These are phyloP conservation scores for Zygosaccharomyces sapae DNA, from an alignment of 1,139 yeast genomes.

Conservation along the genomic window DNA sequence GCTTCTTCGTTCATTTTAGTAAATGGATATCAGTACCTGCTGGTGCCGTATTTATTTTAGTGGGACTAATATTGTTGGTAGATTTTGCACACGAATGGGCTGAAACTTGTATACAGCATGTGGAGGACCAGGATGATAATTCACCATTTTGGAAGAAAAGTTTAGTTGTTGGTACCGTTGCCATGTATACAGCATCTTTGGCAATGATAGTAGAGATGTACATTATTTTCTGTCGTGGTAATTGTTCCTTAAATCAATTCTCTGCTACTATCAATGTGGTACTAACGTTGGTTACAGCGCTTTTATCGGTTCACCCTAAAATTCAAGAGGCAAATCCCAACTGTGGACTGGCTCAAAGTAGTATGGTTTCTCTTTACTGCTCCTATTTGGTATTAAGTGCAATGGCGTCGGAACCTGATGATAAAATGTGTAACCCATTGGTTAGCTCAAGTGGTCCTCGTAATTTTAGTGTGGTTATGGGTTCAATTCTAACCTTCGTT, in stretches of 20 bases:
- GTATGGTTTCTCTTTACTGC: slow-evolving; percentile 93
- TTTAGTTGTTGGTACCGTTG: slow-evolving; percentile 77
- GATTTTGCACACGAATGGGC: slow-evolving; percentile 99
- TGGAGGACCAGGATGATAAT: slow-evolving; percentile 79
- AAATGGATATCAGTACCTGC: slow-evolving; percentile 81
- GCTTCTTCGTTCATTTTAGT: slow-evolving; percentile 85
- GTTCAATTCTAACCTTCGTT: slow-evolving; percentile 88
- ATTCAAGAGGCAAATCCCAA: slow-evolving; percentile 91
- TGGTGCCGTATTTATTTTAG: slow-evolving; percentile 79
- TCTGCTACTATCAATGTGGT: slow-evolving; percentile 77
- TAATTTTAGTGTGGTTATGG: slow-evolving; percentile 79
- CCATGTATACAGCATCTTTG: slow-evolving; percentile 74
- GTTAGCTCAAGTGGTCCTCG: slow-evolving; percentile 87
- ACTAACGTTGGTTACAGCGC: slow-evolving; percentile 59
- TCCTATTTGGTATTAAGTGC: slow-evolving; percentile 91
- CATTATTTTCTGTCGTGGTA: slow-evolving; percentile 74
- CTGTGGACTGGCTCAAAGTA: slow-evolving; percentile 94
- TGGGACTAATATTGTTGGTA: slow-evolving; percentile 83
- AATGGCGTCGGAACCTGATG: slow-evolving; percentile 95
- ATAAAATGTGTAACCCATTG: slow-evolving; percentile 83
- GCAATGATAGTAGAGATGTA: slow-evolving; percentile 75
- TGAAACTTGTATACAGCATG: slow-evolving; percentile 86
- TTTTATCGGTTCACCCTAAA: slow-evolving; percentile 69
- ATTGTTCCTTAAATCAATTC: slow-evolving; percentile 87
- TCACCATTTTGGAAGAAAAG: slow-evolving; percentile 69